A percentile compares a stretch with the other conserved stretches of the same genome.
Evolutionary conservation across 495 filamentous ascomycete genomes (phyloP).

Genomic region (Trichoderma reesei): DNA sequence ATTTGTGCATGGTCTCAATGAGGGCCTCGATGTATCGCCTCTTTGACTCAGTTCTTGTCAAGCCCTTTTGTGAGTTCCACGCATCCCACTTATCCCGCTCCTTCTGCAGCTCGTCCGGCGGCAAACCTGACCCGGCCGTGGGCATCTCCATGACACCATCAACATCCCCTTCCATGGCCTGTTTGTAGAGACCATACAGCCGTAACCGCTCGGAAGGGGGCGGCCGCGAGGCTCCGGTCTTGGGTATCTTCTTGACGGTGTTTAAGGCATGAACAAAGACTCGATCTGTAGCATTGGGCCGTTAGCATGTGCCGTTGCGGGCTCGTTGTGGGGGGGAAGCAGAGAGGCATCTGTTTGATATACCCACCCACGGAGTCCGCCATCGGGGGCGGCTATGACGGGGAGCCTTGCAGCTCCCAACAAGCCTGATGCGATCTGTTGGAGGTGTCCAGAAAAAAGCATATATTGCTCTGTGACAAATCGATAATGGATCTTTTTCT

Average conservation of each 20-base stretch:
- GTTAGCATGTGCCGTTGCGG: slow-evolving; percentile 16
- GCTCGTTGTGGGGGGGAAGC: slow-evolving; percentile 10
- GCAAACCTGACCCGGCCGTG: slow-evolving; percentile 24
- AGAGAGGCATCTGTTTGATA: slow-evolving; percentile 16
- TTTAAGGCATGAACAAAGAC: slow-evolving; percentile 98
- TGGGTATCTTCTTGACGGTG: slow-evolving; percentile 94
- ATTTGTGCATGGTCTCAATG: slow-evolving; percentile 93
- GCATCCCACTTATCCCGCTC: slow-evolving; percentile 72
- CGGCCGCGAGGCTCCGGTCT: slow-evolving; percentile 79
- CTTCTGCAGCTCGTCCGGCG: slow-evolving; percentile 37
- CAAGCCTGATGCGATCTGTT: not conserved
- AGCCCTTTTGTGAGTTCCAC: slow-evolving; percentile 75
- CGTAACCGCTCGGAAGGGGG: slow-evolving; percentile 75
- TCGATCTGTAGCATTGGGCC: slow-evolving; percentile 51
- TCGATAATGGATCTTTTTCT: not conserved
- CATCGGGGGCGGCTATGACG: slow-evolving; percentile 21
- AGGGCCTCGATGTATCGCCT: slow-evolving; percentile 83
- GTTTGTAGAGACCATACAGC: slow-evolving; percentile 97
- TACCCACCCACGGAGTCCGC: slow-evolving; percentile 42
- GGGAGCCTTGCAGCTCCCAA: slow-evolving; percentile 5
- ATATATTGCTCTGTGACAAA: not conserved
- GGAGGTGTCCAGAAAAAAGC: not conserved
- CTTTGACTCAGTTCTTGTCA: slow-evolving; percentile 87
- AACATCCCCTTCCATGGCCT: slow-evolving; percentile 97
- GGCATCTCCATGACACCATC: slow-evolving; percentile 85